A percentile compares a stretch with the other conserved stretches of the same genome.
phyloP scores from a whole-genome alignment of 805 yeast genomes.

The Ogataea neopini region DNA sequence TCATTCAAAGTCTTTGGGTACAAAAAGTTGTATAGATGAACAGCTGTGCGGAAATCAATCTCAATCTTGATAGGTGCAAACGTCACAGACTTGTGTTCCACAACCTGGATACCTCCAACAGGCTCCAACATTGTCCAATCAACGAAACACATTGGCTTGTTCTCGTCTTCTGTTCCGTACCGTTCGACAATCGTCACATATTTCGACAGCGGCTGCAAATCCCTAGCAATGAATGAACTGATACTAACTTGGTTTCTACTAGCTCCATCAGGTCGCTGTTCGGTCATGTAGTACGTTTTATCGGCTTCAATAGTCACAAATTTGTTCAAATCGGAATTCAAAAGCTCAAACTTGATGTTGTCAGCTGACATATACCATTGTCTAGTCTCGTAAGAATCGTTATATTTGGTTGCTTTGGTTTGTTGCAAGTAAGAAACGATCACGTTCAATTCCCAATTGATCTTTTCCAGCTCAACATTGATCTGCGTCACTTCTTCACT shows the following conservation, averaged over 20 bases:
- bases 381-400: conserved; percentile 41
- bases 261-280: conserved; percentile 68
- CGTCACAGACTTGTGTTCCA: conserved; percentile 49
- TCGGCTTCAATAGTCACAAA: conserved; percentile 75
- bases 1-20: conserved; percentile 25
- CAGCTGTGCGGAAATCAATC: conserved; percentile 57
- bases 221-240: conserved; percentile 70
- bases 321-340: conserved; percentile 60
- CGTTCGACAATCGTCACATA: conserved; percentile 70
- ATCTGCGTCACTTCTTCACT: conserved; percentile 15
- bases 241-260: conserved; percentile 63
- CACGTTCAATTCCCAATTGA: conserved; percentile 26
- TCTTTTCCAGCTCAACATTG: conserved; percentile 31
- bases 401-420: conserved; percentile 29
- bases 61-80: conserved; percentile 58
- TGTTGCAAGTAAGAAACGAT: conserved; percentile 32
- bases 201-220: conserved; percentile 54
- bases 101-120: conserved; percentile 63
- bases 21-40: conserved; percentile 42
- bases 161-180: conserved; percentile 13
- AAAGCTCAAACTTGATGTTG: conserved; percentile 68
- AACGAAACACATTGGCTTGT: conserved; percentile 39
- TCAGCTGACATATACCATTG: conserved; percentile 66
- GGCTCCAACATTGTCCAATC: conserved; percentile 59
- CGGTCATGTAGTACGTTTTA: conserved; percentile 57